These are phyloP conservation scores for Psilocybe tampanensis DNA, from an alignment of 768 basidiomycete genomes.

Conservation along the genomic window DNA sequence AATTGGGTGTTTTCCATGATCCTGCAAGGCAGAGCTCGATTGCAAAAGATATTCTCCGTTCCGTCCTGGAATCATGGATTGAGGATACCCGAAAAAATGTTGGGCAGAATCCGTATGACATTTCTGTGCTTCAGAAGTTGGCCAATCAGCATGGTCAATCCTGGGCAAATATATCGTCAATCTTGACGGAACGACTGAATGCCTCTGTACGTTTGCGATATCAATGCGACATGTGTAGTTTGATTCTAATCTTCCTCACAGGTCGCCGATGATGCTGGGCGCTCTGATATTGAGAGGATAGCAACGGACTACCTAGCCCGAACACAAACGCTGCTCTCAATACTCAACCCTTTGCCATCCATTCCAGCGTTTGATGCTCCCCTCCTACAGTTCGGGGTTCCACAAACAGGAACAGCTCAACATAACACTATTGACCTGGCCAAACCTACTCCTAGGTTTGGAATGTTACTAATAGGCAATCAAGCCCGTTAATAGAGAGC, in stretches of 20 bases:
- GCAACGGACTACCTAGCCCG: constrained; percentile 51
- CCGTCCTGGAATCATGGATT: constrained; percentile 39
- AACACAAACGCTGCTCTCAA: constrained; percentile 63
- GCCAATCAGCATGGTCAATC: constrained; percentile 33
- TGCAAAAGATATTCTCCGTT: constrained; percentile 39
- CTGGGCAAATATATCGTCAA: constrained; percentile 26
- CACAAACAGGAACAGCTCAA: constrained; percentile 54
- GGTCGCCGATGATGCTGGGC: constrained; percentile 15
- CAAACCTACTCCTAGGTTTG: constrained; percentile 75
- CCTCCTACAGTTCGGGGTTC: constrained; percentile 54
- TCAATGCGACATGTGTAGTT: not conserved
- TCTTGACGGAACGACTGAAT: constrained; percentile 15
- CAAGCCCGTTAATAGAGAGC: constrained; percentile 27
- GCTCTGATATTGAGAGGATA: constrained; percentile 24
- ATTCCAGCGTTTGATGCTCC: constrained; percentile 20
- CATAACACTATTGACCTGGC: constrained; percentile 64
- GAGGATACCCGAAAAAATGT: constrained; percentile 24
- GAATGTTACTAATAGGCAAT: constrained; percentile 66
- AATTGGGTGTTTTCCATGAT: constrained; percentile 51
- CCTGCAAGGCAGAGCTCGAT: constrained; percentile 34
- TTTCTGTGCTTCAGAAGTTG: constrained; percentile 50
- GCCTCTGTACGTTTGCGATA: constrained; percentile 14
- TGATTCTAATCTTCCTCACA: constrained; percentile 8
- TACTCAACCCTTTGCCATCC: constrained; percentile 48
- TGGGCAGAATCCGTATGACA: constrained; percentile 41